phyloP scores from a whole-genome alignment of 352 stramenopile genomes.

The Phytopythium ostracodes region DNA sequence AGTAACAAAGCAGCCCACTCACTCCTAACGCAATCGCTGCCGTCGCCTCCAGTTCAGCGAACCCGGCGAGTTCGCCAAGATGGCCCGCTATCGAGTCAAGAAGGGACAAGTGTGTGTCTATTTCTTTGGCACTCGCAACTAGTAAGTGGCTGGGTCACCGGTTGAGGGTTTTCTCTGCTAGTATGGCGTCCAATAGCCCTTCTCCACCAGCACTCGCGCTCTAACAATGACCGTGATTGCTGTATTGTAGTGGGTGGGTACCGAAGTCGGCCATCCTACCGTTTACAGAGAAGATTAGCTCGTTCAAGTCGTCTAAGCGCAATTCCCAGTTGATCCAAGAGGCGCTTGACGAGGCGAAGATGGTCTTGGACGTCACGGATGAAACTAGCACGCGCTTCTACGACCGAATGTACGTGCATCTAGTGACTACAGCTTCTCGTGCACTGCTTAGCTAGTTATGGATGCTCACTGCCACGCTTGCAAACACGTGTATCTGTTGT shows the following conservation, averaged over 20 bases:
- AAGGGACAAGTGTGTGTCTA: slow-evolving; percentile 80
- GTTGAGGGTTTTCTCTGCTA: no score
- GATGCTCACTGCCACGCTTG: background rate
- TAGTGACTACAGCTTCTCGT: background rate
- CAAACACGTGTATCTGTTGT: background rate
- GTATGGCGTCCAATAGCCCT: background rate
- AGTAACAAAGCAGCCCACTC: background rate
- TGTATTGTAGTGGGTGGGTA: slow-evolving; percentile 61
- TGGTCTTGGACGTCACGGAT: slow-evolving; percentile 59
- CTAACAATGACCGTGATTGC: background rate
- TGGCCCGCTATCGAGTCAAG: slow-evolving; percentile 68
- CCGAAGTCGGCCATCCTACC: slow-evolving; percentile 63
- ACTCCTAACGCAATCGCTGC: background rate
- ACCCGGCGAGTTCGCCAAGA: slow-evolving; percentile 77
- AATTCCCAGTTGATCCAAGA: slow-evolving; percentile 64
- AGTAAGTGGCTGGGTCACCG: slow-evolving; percentile 38
- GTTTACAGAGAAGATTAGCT: slow-evolving; percentile 62
- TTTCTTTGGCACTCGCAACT: slow-evolving; percentile 85
- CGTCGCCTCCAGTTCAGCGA: slow-evolving; percentile 60
- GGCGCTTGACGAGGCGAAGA: slow-evolving; percentile 67
- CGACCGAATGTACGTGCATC: slow-evolving; percentile 66
- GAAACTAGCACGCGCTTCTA: slow-evolving; percentile 56
- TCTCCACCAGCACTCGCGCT: background rate
- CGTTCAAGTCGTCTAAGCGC: slow-evolving; percentile 61
- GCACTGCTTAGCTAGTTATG: slow-evolving; percentile 2